Conservation (phyloP, 306 rosid species). For the Hylodesmum podocarpum region DNA sequence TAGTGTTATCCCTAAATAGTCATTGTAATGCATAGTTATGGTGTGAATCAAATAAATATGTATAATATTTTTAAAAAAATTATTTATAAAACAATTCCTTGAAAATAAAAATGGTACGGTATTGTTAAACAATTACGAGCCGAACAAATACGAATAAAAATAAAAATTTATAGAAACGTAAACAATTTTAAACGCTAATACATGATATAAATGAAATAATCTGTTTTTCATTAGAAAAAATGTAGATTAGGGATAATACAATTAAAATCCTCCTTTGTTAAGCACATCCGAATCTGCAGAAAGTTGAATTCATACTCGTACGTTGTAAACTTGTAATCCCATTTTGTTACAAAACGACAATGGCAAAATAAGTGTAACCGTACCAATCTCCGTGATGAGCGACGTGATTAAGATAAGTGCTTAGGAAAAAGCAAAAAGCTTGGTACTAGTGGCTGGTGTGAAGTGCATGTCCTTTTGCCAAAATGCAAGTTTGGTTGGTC, state of each 20-base stretch:
- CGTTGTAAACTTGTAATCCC: background rate
- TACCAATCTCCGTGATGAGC: constrained; percentile 41
- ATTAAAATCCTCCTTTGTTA: background rate
- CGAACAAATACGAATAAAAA: too few relatives aligned
- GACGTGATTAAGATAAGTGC: constrained; percentile 39
- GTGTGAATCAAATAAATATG: too few relatives aligned
- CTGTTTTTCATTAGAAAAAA: too few relatives aligned
- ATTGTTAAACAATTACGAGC: too few relatives aligned
- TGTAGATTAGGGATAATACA: background rate
- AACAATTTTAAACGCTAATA: background rate
- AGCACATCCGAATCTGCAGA: background rate
- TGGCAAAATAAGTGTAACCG: background rate
- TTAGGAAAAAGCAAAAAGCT: constrained; percentile 34
- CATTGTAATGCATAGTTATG: too few relatives aligned
- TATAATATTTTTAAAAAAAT: too few relatives aligned
- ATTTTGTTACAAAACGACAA: constrained; percentile 23
- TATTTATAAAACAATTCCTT: too few relatives aligned
- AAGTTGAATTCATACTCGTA: background rate
- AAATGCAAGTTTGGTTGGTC: constrained; percentile 21
- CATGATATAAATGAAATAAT: too few relatives aligned
- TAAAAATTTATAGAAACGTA: background rate
- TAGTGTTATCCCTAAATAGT: too few relatives aligned
- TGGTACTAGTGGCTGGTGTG: constrained; percentile 31
- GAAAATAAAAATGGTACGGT: too few relatives aligned
- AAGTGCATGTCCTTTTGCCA: constrained; percentile 31